Conservation (phyloP, 257 asterid genomes). For the Salvia miltiorrhiza region DNA sequence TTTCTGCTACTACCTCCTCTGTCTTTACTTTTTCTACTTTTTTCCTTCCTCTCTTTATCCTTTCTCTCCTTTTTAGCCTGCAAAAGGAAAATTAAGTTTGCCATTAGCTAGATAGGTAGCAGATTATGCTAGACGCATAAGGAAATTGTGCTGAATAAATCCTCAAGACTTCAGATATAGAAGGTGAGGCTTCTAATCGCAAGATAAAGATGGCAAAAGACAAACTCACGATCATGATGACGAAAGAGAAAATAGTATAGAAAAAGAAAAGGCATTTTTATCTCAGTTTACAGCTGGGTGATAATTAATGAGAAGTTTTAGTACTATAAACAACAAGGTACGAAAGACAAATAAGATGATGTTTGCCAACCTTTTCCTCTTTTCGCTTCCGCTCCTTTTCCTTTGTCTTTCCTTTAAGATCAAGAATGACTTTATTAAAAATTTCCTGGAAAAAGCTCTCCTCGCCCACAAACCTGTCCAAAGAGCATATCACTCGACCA, state of each 20-base stretch:
- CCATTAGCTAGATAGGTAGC: background rate
- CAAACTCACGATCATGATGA: background rate
- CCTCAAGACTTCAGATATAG: background rate
- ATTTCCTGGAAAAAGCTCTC: constrained; percentile 61
- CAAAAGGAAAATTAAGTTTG: constrained; percentile 1
- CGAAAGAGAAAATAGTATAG: background rate
- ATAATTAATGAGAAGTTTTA: background rate
- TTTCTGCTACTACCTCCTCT: constrained; percentile 43
- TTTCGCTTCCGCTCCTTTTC: constrained; percentile 82
- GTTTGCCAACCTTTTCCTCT: constrained; percentile 66
- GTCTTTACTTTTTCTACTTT: constrained; percentile 49
- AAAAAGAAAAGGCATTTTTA: background rate
- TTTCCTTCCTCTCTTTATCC: constrained; percentile 54
- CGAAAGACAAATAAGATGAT: constrained; percentile 2
- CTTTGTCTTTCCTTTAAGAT: constrained; percentile 67
- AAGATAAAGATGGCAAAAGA: constrained; percentile 1
- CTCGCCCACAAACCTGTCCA: constrained; percentile 67
- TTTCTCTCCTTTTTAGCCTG: constrained; percentile 78
- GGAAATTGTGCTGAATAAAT: background rate
- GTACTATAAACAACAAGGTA: background rate
- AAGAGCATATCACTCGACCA: constrained; percentile 12
- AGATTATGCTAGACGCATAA: background rate
- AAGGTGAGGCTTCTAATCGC: background rate
- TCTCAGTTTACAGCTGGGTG: background rate
- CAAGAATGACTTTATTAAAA: constrained; percentile 53